phyloP scores from a whole-genome alignment of 2,329 filamentous ascomycete genomes.

The Fusarium subtropicale region DNA sequence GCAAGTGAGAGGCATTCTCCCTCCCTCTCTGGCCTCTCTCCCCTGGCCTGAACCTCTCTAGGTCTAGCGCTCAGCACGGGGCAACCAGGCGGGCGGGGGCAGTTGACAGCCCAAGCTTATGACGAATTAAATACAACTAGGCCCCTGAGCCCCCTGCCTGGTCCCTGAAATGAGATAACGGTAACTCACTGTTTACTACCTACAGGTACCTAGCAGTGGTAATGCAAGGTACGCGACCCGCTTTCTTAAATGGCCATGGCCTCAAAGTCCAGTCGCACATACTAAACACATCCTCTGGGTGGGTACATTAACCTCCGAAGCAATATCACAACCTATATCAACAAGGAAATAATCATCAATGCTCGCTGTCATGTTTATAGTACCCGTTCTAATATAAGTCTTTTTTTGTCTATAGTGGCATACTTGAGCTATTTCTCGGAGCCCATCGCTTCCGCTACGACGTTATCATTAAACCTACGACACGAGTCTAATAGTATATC shows the following conservation, averaged over 20 bases:
- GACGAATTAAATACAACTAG: conserved; percentile 8
- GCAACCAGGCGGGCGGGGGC: conserved; percentile 35
- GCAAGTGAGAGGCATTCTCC: conserved; percentile 19
- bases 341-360: conserved; percentile 23
- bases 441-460: not conserved
- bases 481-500: not conserved
- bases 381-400: not conserved
- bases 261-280: conserved; percentile 34
- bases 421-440: not conserved
- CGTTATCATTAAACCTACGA: conserved; percentile 17
- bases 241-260: conserved; percentile 11
- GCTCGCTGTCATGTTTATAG: conserved; percentile 9
- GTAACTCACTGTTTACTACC: not conserved
- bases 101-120: conserved; percentile 22
- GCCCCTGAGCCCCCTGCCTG: conserved; percentile 21
- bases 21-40: not conserved
- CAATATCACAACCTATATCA: conserved; percentile 11
- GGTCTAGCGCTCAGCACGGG: conserved; percentile 40
- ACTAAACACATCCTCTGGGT: not conserved
- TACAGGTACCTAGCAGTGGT: too few relatives aligned
- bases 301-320: conserved; percentile 21
- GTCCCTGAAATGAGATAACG: conserved; percentile 41
- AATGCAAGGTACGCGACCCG: conserved; percentile 38
- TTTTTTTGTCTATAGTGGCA: not conserved
- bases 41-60: conserved; percentile 36